phyloP scores from a whole-genome alignment of 768 basidiomycete species.

The Galerina marginata region DNA sequence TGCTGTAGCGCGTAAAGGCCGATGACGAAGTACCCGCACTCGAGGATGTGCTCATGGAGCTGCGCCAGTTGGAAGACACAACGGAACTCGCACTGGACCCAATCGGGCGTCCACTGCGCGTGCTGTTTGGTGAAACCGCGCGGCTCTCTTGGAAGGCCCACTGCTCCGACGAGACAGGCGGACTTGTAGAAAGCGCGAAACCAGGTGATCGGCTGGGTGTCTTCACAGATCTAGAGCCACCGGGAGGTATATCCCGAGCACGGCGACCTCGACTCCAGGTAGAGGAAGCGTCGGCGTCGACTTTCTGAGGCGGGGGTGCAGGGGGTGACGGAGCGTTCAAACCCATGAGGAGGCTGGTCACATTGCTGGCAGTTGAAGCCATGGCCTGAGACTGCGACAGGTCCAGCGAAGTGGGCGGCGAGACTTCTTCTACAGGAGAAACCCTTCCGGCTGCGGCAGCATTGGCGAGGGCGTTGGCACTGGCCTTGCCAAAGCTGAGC shows the following conservation, averaged over 20 bases:
- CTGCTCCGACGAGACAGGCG: conserved; percentile 30
- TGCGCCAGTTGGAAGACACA: conserved; percentile 78
- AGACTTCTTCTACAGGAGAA: conserved; percentile 46
- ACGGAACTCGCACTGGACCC: conserved; percentile 67
- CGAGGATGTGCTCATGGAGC: conserved; percentile 71
- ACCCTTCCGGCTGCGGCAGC: conserved; percentile 38
- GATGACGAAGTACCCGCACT: conserved; percentile 73
- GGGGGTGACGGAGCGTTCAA: conserved; percentile 52
- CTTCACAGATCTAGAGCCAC: conserved; percentile 20
- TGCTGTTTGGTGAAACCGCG: conserved; percentile 64
- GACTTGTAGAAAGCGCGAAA: conserved; percentile 29
- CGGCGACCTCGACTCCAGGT: conserved; percentile 59
- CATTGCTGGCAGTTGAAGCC: conserved; percentile 79
- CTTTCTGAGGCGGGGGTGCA: conserved; percentile 20
- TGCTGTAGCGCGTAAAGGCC: conserved; percentile 82
- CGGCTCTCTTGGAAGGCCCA: conserved; percentile 44
- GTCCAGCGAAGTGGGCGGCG: conserved; percentile 35
- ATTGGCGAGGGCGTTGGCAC: conserved; percentile 35
- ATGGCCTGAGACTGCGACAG: conserved; percentile 39
- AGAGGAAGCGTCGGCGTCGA: conserved; percentile 42
- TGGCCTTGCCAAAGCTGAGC: conserved; percentile 71
- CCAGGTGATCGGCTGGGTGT: conserved; percentile 33
- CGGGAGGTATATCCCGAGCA: conserved; percentile 25
- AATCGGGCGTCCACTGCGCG: conserved; percentile 50
- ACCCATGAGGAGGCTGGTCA: conserved; percentile 77